A percentile compares a stretch with the other conserved stretches of the same genome.
phyloP scores from a whole-genome alignment of 345 rosid species.

The Pugionium dolabratum region DNA sequence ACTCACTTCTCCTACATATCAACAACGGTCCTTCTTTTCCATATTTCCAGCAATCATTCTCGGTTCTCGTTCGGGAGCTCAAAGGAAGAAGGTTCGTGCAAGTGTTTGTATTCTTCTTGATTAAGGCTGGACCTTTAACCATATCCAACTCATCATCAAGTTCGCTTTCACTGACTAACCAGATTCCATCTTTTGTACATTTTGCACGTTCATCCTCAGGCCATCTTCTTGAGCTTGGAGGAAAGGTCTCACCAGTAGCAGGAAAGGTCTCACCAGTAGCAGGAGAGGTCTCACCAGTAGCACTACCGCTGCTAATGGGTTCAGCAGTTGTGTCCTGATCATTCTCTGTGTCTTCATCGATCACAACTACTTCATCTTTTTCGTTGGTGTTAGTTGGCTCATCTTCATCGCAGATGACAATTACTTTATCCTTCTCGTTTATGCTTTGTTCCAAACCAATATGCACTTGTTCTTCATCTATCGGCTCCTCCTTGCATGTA shows the following conservation, averaged over 20 bases:
- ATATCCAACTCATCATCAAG: conserved; percentile 32
- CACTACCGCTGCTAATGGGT: not conserved
- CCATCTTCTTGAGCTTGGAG: conserved; percentile 18
- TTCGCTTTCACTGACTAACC: conserved; percentile 31
- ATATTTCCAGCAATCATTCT: conserved; percentile 35
- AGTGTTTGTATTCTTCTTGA: conserved; percentile 13
- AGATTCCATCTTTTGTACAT: conserved; percentile 36
- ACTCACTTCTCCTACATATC: conserved; percentile 36
- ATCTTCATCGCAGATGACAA: conserved; percentile 21
- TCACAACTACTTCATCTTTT: conserved; percentile 14
- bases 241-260: conserved; percentile 16
- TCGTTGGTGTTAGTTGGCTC: conserved; percentile 22
- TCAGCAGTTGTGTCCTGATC: conserved; percentile 18
- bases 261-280: not conserved
- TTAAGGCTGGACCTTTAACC: conserved; percentile 16
- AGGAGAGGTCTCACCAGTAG: not conserved
- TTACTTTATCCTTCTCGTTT: conserved; percentile 19
- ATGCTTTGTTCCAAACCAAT: conserved; percentile 16
- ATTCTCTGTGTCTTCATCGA: conserved; percentile 20
- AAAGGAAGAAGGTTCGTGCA: conserved; percentile 15
- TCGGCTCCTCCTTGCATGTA: conserved; percentile 22
- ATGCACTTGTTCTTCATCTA: conserved; percentile 26
- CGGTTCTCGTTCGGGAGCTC: not conserved
- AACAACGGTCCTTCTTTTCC: conserved; percentile 32
- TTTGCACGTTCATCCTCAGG: conserved; percentile 15